phyloP scores from a whole-genome alignment of 192 early-diverging fungal genomes.

The Gigaspora rosea region DNA sequence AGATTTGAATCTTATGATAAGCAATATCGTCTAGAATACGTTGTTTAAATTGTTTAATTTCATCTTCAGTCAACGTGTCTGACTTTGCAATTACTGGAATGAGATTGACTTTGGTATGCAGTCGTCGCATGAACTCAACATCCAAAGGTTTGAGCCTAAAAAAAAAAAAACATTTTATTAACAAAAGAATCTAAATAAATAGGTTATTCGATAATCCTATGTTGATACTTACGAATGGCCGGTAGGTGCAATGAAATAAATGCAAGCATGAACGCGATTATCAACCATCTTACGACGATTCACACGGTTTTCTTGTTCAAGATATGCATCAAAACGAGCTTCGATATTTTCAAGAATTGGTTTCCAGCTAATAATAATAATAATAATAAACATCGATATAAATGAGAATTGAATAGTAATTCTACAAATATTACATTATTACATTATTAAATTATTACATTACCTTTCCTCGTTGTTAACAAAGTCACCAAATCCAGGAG shows the following conservation, averaged over 20 bases:
- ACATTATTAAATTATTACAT: background rate
- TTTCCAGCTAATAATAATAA: slow-evolving; percentile 75
- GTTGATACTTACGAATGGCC: slow-evolving; percentile 76
- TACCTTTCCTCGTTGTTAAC: slow-evolving; percentile 98
- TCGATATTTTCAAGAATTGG: slow-evolving; percentile 95
- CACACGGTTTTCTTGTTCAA: slow-evolving; percentile 91
- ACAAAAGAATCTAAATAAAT: slow-evolving; percentile 6
- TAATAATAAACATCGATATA: no score
- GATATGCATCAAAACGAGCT: slow-evolving; percentile 89
- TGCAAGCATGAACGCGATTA: slow-evolving; percentile 90
- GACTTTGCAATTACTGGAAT: slow-evolving; percentile 90
- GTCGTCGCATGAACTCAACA: slow-evolving; percentile 92
- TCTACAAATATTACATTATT: no score
- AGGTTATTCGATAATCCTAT: background rate
- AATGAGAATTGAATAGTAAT: no score
- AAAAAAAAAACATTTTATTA: slow-evolving; percentile 2
- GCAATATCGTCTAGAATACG: slow-evolving; percentile 82
- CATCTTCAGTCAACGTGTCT: slow-evolving; percentile 85
- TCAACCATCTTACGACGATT: slow-evolving; percentile 89
- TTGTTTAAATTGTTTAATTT: slow-evolving; percentile 81
- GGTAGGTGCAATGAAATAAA: slow-evolving; percentile 98
- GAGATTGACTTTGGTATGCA: slow-evolving; percentile 86
- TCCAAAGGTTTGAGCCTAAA: slow-evolving; percentile 82
- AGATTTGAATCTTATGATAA: slow-evolving; percentile 84
- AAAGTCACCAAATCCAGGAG: slow-evolving; percentile 97